Conservation (phyloP, 257 asterid genomes). For the Solanum sitiens region DNA sequence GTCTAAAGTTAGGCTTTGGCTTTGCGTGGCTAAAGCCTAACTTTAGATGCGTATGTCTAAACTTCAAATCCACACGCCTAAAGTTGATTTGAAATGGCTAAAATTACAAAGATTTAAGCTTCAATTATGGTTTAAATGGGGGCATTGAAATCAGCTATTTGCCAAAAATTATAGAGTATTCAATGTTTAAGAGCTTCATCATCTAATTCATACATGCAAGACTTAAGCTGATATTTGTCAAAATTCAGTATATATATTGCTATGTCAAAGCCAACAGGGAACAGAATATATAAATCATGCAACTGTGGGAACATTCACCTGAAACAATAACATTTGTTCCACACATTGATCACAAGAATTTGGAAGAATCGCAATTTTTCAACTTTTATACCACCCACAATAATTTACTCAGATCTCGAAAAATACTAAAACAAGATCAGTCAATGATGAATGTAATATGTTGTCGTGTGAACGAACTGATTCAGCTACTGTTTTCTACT, state of each 20-base stretch:
- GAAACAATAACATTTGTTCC: conserved; percentile 7
- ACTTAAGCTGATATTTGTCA: neutral
- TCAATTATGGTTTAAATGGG: neutral
- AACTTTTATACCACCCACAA: conserved; percentile 30
- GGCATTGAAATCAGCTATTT: neutral
- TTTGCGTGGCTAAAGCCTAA: no score
- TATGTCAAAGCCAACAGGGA: neutral
- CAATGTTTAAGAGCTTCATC: neutral
- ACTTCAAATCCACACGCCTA: neutral
- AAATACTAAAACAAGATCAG: neutral
- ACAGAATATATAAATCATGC: neutral
- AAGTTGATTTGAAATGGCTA: neutral
- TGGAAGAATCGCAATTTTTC: conserved; percentile 14
- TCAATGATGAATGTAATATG: neutral
- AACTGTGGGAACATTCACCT: neutral
- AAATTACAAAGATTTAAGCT: neutral
- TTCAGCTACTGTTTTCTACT: conserved; percentile 25
- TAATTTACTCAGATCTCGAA: conserved; percentile 1
- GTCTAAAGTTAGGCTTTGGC: neutral
- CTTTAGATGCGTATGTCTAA: neutral
- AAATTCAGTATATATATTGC: neutral
- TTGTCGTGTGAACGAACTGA: neutral
- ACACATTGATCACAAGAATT: conserved; percentile 8
- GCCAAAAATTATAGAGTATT: neutral
- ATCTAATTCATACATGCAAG: neutral